Percentiles rank a stretch among this genome's conserved stretches.
phyloP scores from a whole-genome alignment of 305 asterid species.

The Fraxinus platypoda region DNA sequence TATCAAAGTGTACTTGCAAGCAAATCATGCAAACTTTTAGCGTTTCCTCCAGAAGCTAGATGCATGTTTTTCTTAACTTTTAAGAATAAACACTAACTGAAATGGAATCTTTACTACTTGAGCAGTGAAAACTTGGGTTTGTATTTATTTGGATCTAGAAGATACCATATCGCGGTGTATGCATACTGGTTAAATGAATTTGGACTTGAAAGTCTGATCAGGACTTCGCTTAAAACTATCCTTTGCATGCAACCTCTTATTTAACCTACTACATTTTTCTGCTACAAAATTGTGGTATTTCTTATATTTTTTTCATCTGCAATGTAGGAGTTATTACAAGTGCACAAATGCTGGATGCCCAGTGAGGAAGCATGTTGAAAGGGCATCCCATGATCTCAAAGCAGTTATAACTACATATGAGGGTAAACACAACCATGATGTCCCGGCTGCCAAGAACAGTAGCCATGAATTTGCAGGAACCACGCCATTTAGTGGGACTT shows the following conservation, averaged over 20 bases:
- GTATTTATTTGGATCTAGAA: background rate
- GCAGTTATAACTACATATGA: slow-evolving; percentile 95
- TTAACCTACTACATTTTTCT: background rate
- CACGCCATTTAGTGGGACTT: slow-evolving; percentile 32
- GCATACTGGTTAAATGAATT: background rate
- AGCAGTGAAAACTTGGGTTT: background rate
- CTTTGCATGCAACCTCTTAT: background rate
- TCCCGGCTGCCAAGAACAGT: slow-evolving; percentile 69
- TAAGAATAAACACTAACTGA: background rate
- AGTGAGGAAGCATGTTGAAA: slow-evolving; percentile 90
- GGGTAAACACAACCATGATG: slow-evolving; percentile 93
- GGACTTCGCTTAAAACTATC: background rate
- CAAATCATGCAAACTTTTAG: background rate
- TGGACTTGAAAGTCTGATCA: background rate
- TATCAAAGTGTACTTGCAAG: background rate
- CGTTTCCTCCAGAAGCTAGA: background rate
- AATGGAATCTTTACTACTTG: background rate
- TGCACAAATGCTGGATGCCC: slow-evolving; percentile 90
- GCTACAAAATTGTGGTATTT: background rate
- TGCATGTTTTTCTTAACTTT: background rate
- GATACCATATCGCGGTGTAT: background rate
- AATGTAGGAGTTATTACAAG: slow-evolving; percentile 88
- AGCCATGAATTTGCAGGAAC: slow-evolving; percentile 57
- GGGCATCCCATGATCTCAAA: slow-evolving; percentile 93
- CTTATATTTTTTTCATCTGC: slow-evolving; percentile 5